A percentile compares a stretch with the other conserved stretches of the same genome.
Evolutionary conservation across 106 monocot species (phyloP).

Genomic region (Posidonia australis): DNA sequence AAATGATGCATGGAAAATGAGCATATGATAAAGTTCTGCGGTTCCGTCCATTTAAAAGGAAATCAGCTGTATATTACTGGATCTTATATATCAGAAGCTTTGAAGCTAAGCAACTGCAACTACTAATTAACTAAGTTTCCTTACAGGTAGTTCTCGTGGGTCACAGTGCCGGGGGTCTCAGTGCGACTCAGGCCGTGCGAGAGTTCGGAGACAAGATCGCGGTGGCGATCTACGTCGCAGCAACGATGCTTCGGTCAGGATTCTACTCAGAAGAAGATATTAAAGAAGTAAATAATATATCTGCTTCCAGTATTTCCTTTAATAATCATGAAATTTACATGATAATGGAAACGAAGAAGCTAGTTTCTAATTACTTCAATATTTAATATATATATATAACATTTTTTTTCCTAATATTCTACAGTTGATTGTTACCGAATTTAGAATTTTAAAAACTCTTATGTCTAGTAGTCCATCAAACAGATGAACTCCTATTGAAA

Average conservation of each 20-base stretch:
- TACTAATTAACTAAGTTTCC: too few species aligned
- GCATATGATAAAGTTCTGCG: too few species aligned
- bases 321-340: not conserved
- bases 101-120: too few species aligned
- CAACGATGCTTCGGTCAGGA: slow-evolving; percentile 13
- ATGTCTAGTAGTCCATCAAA: too few species aligned
- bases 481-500: too few species aligned
- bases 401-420: not conserved
- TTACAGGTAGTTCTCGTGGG: slow-evolving; percentile 30
- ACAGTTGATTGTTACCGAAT: too few species aligned
- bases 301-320: not conserved
- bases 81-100: too few species aligned
- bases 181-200: slow-evolving; percentile 17
- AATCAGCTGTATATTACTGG: not conserved
- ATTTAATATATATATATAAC: not conserved
- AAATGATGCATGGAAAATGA: too few species aligned
- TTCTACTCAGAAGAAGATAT: slow-evolving; percentile 22
- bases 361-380: not conserved
- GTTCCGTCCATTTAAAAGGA: not conserved
- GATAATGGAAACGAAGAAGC: too few species aligned
- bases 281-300: slow-evolving; percentile 10
- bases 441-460: not conserved
- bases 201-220: slow-evolving; percentile 23
- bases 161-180: slow-evolving; percentile 29
- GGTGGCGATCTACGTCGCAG: slow-evolving; percentile 14